Base-by-base conservation (phyloP, 2,329 filamentous ascomycete genomes). In the Pleochaeta shiraiana region DNA sequence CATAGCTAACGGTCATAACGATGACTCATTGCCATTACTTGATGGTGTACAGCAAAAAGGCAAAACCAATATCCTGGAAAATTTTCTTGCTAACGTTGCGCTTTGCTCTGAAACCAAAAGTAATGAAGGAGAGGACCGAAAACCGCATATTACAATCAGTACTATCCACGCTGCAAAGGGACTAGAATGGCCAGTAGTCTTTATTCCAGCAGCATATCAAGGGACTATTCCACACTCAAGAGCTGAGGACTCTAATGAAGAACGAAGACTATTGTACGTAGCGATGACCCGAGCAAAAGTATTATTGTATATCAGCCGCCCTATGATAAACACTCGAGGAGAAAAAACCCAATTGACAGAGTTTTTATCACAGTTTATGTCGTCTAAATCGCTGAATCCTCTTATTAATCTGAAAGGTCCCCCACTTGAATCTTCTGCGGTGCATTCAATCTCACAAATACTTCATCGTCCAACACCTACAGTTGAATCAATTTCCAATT, bases 81-180 rank as follows among this genome's bases (percentile, higher is more conserved):
- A 82, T 12, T 97, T 97, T 69, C 78, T 98, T n/a, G 85, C 90
- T 12, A 96, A 95, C 69, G 85, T 96, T 12, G 84, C 90, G 0
- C 76, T 98, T n/a, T 87, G 89, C 2, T 86, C 89, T 0, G 89
- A 95, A 67, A 81, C 85, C 0, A 85, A 89, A 69, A 82, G 81
- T 21, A 81, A 83, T 28, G 79, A 82, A 11, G 78, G 80, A 1
- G 77, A 79, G 26, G 79, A 81, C 63, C 77, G 77, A 31, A 81
- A 78, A 31, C 77, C 81, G 1, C 79, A 88, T 69, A 83, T 97
- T 24, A 96, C 91, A 0, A 89, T 98, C 28, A 96, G 90, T 5
- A 98, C 92, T 0, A 96, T 98, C 12, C 92, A 98, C 72, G 90
- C 91, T 0, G 90, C 92, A 2, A 98, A 98, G 74, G 92, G 92